Base-by-base conservation (phyloP, 2,329 filamentous ascomycete species). In the Pseudofabraea citricarpa region DNA sequence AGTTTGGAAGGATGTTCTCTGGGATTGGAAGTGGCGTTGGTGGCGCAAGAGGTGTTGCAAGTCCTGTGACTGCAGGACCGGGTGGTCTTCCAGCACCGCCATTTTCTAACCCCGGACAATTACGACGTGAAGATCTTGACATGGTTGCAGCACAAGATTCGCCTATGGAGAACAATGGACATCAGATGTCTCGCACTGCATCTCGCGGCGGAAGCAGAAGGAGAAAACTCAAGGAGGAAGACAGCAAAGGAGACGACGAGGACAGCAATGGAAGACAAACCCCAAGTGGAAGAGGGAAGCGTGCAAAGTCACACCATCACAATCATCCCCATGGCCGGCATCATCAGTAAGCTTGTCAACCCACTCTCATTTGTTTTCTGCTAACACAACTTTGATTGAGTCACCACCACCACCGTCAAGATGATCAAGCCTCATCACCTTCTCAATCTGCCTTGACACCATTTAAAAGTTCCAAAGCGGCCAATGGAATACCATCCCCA, bases 1-100 rank as follows among this genome's bases (percentile, higher is more conserved):
- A 96, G 62, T 90, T 96, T 61, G 90, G 90, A 21, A 83, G 89
- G 49, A 95, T 96, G 75, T 96, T 95, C 66, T 89, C 88, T 15
- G 91, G 91, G n/a, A 89, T 97, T 53, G 90, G 82, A 13, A 83
- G 79, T 61, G 82, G 82, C 26, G 71, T 83, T 15, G 78, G 79
- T 22, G 73, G 72, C 49, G 66, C 68, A 21, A 72, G 72, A 16
- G 68, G 67, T 33, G 65, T 65, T 12, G 66, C 71, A 24, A 66
- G 69, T 26, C 69, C 72, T 36, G 53, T 55, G 72, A 46, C 77
- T 71, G 52, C 77, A 72, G 48, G 72, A 76, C 23, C 71, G 66
- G 48, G 69, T 65, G 31, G 70, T 76, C 46, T 72, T 27, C 70
- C 74, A 1, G n/a, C n/a, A n/a, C n/a, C n/a, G n/a, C n/a, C n/a